These are phyloP conservation scores for Exophiala aquamarina DNA, from an alignment of 2,329 filamentous ascomycete genomes.

Conservation along the genomic window DNA sequence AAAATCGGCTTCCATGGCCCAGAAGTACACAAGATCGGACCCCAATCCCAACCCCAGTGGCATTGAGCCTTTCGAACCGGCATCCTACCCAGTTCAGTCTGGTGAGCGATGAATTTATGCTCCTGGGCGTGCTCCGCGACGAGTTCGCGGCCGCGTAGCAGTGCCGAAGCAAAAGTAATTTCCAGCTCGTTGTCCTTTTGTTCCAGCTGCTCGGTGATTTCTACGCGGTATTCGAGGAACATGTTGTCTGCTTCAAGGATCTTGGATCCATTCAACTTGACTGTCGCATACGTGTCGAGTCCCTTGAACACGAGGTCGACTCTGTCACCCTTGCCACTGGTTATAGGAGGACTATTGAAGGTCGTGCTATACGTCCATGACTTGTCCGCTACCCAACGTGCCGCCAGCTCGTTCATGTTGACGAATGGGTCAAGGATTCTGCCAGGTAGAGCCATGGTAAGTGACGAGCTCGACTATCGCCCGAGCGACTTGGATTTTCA, in stretches of 20 bases:
- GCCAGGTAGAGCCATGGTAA: neutral
- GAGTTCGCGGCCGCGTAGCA: slow-evolving; percentile 40
- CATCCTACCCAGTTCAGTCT: slow-evolving; percentile 44
- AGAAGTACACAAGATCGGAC: slow-evolving; percentile 61
- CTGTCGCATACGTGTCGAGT: slow-evolving; percentile 75
- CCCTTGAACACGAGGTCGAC: slow-evolving; percentile 71
- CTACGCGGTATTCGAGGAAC: slow-evolving; percentile 71
- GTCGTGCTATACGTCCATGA: slow-evolving; percentile 68
- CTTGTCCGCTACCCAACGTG: slow-evolving; percentile 73
- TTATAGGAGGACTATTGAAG: slow-evolving; percentile 51
- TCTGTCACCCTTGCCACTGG: slow-evolving; percentile 34
- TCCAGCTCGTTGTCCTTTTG: slow-evolving; percentile 42
- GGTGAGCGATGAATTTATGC: slow-evolving; percentile 47
- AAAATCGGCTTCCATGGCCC: slow-evolving; percentile 67
- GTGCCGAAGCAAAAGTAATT: slow-evolving; percentile 49
- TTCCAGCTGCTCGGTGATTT: slow-evolving; percentile 58
- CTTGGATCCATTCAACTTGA: slow-evolving; percentile 64
- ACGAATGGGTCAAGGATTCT: slow-evolving; percentile 61
- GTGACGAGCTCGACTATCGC: neutral
- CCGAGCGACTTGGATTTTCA: neutral
- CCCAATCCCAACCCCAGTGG: slow-evolving; percentile 73
- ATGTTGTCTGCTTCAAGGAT: slow-evolving; percentile 75
- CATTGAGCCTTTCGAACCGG: slow-evolving; percentile 63
- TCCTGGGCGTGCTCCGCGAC: slow-evolving; percentile 40
- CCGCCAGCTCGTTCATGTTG: slow-evolving; percentile 70